Conservation (phyloP, 495 filamentous ascomycete genomes). For the Hypoxylon fragiforme region DNA sequence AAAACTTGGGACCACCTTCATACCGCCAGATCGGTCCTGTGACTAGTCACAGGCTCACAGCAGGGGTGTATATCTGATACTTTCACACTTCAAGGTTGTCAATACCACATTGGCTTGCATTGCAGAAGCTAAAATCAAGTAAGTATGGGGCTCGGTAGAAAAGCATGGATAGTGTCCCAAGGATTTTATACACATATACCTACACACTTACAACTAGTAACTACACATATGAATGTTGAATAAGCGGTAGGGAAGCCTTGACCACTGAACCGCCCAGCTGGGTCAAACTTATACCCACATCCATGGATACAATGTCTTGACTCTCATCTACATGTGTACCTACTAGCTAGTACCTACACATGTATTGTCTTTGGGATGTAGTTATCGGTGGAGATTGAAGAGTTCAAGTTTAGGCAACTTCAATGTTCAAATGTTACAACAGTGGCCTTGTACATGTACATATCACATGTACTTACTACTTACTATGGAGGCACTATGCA, state of each 20-base stretch:
- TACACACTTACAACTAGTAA: too few species aligned
- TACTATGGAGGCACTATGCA: too few species aligned
- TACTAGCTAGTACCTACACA: too few species aligned
- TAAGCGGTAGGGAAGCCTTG: background rate
- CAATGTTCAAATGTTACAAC: too few species aligned
- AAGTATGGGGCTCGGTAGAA: background rate
- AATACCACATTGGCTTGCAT: conserved; percentile 3
- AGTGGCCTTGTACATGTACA: too few species aligned
- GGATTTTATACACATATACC: too few species aligned
- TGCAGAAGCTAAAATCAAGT: background rate
- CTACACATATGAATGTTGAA: background rate
- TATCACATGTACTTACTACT: too few species aligned
- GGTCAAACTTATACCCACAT: background rate
- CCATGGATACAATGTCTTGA: too few species aligned
- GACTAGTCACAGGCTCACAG: background rate
- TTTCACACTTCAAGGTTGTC: background rate
- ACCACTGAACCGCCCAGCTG: background rate
- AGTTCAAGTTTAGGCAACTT: too few species aligned
- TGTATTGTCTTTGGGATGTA: too few species aligned
- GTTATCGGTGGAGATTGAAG: too few species aligned
- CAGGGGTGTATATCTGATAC: background rate
- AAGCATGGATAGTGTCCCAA: background rate
- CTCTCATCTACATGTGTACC: too few species aligned
- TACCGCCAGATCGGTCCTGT: background rate
- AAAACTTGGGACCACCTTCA: background rate